phyloP scores from a whole-genome alignment of 805 yeast species.

The Kluyveromyces starmeri region DNA sequence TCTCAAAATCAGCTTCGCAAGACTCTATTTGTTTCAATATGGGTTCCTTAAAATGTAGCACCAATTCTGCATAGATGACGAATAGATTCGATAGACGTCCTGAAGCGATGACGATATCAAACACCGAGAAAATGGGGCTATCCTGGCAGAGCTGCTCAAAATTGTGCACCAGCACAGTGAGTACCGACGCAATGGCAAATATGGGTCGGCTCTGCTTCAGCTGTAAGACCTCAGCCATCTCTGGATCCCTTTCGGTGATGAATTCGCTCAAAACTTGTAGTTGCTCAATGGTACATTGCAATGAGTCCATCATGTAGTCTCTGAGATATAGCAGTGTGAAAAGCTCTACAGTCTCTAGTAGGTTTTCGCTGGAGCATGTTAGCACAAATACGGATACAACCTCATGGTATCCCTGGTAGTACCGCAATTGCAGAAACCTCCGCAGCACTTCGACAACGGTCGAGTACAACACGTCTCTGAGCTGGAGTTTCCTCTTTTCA shows the following conservation, averaged over 20 bases:
- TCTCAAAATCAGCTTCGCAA: slow-evolving; percentile 21
- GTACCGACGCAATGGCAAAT: slow-evolving; percentile 66
- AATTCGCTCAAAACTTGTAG: slow-evolving; percentile 58
- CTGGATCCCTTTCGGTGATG: slow-evolving; percentile 39
- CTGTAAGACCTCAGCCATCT: slow-evolving; percentile 29
- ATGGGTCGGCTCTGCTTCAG: slow-evolving; percentile 43
- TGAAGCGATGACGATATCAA: slow-evolving; percentile 59
- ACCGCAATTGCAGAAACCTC: slow-evolving; percentile 51
- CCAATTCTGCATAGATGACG: slow-evolving; percentile 52
- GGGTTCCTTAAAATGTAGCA: slow-evolving; percentile 37
- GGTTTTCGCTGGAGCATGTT: slow-evolving; percentile 31
- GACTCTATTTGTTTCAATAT: slow-evolving; percentile 29
- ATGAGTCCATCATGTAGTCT: slow-evolving; percentile 74
- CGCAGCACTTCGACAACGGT: slow-evolving; percentile 49
- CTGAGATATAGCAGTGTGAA: slow-evolving; percentile 58
- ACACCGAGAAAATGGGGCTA: slow-evolving; percentile 43
- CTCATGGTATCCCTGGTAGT: slow-evolving; percentile 94
- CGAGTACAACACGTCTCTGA: slow-evolving; percentile 21
- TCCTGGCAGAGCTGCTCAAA: slow-evolving; percentile 27
- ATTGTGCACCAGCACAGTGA: slow-evolving; percentile 77
- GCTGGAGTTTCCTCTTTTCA: slow-evolving; percentile 13
- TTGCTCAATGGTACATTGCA: slow-evolving; percentile 59
- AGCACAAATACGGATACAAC: slow-evolving; percentile 59
- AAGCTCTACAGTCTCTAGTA: slow-evolving; percentile 36
- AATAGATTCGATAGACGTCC: slow-evolving; percentile 46